These are phyloP conservation scores for Cinnamomum micranthum DNA, from an alignment of 164 flowering plant species.

Conservation along the genomic window DNA sequence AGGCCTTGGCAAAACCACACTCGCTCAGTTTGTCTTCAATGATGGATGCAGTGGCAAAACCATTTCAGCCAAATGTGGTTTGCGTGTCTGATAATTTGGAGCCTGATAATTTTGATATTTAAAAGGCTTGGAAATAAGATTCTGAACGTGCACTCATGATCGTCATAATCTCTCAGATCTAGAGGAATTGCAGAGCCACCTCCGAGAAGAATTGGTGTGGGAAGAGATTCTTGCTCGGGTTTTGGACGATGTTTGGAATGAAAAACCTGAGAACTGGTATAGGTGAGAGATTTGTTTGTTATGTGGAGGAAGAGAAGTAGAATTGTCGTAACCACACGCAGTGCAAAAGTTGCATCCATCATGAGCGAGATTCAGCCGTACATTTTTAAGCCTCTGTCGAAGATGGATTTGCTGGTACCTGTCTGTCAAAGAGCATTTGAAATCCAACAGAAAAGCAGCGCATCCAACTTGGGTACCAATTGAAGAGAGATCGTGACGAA, in stretches of 20 bases:
- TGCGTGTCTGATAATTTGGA: neutral
- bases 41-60: neutral
- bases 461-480: neutral
- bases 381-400: neutral
- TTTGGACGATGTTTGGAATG: constrained; percentile 11
- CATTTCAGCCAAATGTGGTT: constrained; percentile 5
- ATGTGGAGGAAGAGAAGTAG: constrained; percentile 3
- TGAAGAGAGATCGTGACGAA: constrained; percentile 1
- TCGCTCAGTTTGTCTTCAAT: constrained; percentile 3
- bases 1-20: constrained; percentile 13
- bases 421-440: constrained; percentile 9
- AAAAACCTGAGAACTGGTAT: constrained; percentile 1
- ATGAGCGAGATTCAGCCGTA: neutral
- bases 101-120: neutral
- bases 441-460: no score
- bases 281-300: neutral
- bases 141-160: no score
- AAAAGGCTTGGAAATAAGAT: neutral
- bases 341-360: neutral
- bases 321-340: constrained; percentile 7
- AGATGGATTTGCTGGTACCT: constrained; percentile 4
- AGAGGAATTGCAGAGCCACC: neutral
- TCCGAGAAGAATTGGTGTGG: neutral
- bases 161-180: neutral
- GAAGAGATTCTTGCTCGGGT: constrained; percentile 7